Evolutionary conservation across 2,329 filamentous ascomycete genomes (phyloP).

Genomic region (Fusarium poae): DNA sequence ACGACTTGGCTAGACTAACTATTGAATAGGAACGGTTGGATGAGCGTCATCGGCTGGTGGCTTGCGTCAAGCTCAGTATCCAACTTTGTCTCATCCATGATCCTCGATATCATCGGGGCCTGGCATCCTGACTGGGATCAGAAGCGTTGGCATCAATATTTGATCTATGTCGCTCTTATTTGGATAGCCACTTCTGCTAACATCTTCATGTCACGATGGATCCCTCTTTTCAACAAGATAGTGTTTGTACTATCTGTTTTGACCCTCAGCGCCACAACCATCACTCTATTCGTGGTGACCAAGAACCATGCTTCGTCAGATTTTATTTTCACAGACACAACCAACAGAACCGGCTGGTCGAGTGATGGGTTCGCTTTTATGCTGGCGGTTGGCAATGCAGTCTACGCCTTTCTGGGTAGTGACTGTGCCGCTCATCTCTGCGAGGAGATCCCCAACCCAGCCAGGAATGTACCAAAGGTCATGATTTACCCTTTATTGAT

Average conservation of each 20-base stretch:
- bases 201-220: constrained; percentile 61
- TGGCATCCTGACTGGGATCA: constrained; percentile 64
- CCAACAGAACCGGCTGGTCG: constrained; percentile 28
- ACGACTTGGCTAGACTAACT: rapidly evolving
- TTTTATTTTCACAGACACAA: constrained; percentile 34
- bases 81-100: constrained; percentile 43
- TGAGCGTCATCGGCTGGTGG: constrained; percentile 44
- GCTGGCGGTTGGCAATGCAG: constrained; percentile 27
- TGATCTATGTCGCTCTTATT: constrained; percentile 74
- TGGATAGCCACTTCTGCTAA: constrained; percentile 71
- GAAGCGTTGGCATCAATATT: constrained; percentile 74
- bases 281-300: constrained; percentile 25
- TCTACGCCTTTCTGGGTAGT: constrained; percentile 41
- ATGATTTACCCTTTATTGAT: constrained; percentile 42
- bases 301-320: constrained; percentile 15
- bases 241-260: constrained; percentile 28
- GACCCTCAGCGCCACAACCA: constrained; percentile 22
- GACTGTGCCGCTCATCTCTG: constrained; percentile 45
- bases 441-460: constrained; percentile 45
- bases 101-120: constrained; percentile 33
- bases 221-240: constrained; percentile 37
- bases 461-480: constrained; percentile 42
- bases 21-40: constrained; percentile 29
- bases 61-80: constrained; percentile 40
- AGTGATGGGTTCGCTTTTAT: constrained; percentile 38